These are phyloP conservation scores for Penicillium bialowiezense DNA, from an alignment of 495 filamentous ascomycete species.

Conservation along the genomic window DNA sequence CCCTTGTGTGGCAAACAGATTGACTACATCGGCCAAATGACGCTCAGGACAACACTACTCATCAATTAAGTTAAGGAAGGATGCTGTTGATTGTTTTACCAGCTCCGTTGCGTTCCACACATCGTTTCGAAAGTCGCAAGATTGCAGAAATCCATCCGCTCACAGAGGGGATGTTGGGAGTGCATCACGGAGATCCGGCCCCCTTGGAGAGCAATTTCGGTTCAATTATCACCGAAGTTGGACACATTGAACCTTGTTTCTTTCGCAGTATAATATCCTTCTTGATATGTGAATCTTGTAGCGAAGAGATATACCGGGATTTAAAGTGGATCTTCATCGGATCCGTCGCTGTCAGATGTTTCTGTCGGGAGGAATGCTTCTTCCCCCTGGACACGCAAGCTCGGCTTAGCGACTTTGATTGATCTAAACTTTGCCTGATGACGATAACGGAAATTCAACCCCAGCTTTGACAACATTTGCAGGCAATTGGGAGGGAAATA, in stretches of 20 bases:
- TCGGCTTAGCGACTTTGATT: background rate
- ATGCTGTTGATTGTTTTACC: too few species aligned
- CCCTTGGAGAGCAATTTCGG: too few species aligned
- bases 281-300: constrained; percentile 8
- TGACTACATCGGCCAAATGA: background rate
- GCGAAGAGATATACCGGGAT: constrained; percentile 5
- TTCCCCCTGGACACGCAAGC: constrained; percentile 11
- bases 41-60: background rate
- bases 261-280: too few species aligned
- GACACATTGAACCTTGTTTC: background rate
- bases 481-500: background rate
- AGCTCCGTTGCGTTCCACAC: too few species aligned
- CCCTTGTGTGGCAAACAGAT: constrained; percentile 7
- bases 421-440: constrained; percentile 1
- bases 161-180: too few species aligned
- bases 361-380: constrained; percentile 14
- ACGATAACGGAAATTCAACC: constrained; percentile 4
- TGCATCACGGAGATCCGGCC: too few species aligned
- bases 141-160: too few species aligned
- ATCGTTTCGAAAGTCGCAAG: too few species aligned
- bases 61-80: too few species aligned
- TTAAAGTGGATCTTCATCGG: constrained; percentile 14
- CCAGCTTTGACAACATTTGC: background rate
- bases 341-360: constrained; percentile 24
- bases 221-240: too few species aligned